A percentile compares a stretch with the other conserved stretches of the same genome.
phyloP scores from a whole-genome alignment of 2,329 filamentous ascomycete genomes.

The Colletotrichum phormii region DNA sequence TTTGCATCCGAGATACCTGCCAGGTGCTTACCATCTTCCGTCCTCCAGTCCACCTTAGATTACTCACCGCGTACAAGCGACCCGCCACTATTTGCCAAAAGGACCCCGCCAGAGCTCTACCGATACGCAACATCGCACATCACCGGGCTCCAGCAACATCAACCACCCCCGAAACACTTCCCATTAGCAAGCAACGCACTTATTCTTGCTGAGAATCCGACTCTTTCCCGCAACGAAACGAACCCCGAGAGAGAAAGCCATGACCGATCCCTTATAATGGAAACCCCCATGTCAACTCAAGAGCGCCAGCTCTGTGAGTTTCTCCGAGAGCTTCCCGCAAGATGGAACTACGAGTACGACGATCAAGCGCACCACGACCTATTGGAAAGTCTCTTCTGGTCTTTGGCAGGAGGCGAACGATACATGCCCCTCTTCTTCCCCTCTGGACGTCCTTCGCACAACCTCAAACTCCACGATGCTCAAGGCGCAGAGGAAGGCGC shows the following conservation, averaged over 20 bases:
- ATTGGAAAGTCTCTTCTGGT: slow-evolving; percentile 85
- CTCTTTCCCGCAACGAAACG: neutral
- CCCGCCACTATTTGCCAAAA: slow-evolving; percentile 21
- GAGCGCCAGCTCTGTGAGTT: slow-evolving; percentile 88
- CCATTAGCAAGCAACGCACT: neutral
- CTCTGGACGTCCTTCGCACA: slow-evolving; percentile 71
- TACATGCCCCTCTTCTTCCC: slow-evolving; percentile 87
- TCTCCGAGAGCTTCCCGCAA: slow-evolving; percentile 80
- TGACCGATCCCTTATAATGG: slow-evolving; percentile 54
- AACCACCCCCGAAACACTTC: neutral
- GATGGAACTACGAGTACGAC: slow-evolving; percentile 81
- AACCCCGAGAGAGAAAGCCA: slow-evolving; percentile 10
- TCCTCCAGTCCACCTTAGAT: slow-evolving; percentile 8
- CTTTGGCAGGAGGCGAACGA: slow-evolving; percentile 80
- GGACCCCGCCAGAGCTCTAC: slow-evolving; percentile 33
- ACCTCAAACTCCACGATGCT: slow-evolving; percentile 84
- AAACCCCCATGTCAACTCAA: slow-evolving; percentile 68
- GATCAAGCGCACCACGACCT: slow-evolving; percentile 78
- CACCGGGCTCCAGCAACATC: slow-evolving; percentile 14
- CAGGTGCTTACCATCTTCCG: neutral
- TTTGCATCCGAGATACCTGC: neutral
- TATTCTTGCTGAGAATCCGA: neutral
- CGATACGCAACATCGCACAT: neutral
- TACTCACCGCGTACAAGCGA: slow-evolving; percentile 31
- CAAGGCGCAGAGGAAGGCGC: slow-evolving; percentile 94